A percentile compares a stretch with the other conserved stretches of the same genome.
These are phyloP conservation scores for Coniophora puteana DNA, from an alignment of 1,284 basidiomycete species.

Conservation along the genomic window DNA sequence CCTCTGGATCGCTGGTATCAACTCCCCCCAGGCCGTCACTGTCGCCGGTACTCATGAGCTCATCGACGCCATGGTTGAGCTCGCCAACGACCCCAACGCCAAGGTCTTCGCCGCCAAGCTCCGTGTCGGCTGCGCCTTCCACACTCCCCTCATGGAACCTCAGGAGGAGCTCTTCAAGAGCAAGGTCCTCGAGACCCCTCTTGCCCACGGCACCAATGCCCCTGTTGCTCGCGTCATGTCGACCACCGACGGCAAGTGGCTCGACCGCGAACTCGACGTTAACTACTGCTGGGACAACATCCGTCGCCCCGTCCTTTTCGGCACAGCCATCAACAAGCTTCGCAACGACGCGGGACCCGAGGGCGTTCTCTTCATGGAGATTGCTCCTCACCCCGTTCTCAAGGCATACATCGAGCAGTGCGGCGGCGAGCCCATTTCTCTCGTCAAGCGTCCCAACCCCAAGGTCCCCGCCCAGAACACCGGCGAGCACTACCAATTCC, in stretches of 20 bases:
- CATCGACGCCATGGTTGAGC: constrained; percentile 9
- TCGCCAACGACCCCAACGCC: constrained; percentile 9
- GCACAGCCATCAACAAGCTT: constrained; percentile 26
- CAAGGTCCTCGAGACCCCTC: neutral
- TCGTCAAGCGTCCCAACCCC: constrained; percentile 25
- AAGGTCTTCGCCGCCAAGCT: constrained; percentile 21
- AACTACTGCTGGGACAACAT: constrained; percentile 27
- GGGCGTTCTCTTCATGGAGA: constrained; percentile 23
- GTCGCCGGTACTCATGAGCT: constrained; percentile 5
- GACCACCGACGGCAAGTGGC: constrained; percentile 9
- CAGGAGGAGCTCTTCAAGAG: constrained; percentile 8
- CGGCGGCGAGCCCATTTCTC: constrained; percentile 23
- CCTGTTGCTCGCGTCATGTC: constrained; percentile 8
- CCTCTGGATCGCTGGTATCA: constrained; percentile 9
- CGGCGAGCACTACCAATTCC: constrained; percentile 25
- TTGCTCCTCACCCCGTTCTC: constrained; percentile 27
- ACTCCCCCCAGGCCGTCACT: constrained; percentile 8
- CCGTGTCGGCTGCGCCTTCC: constrained; percentile 7
- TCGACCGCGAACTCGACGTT: constrained; percentile 8
- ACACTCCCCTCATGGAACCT: constrained; percentile 10
- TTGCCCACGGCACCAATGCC: neutral
- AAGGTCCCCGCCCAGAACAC: constrained; percentile 25
- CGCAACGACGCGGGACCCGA: constrained; percentile 24
- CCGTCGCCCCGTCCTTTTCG: constrained; percentile 26
- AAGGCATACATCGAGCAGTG: constrained; percentile 28